Percentiles rank a stretch among this genome's conserved stretches.
These are phyloP conservation scores for Cucurbita argyrosperma DNA, from an alignment of 306 rosid genomes.

Conservation along the genomic window DNA sequence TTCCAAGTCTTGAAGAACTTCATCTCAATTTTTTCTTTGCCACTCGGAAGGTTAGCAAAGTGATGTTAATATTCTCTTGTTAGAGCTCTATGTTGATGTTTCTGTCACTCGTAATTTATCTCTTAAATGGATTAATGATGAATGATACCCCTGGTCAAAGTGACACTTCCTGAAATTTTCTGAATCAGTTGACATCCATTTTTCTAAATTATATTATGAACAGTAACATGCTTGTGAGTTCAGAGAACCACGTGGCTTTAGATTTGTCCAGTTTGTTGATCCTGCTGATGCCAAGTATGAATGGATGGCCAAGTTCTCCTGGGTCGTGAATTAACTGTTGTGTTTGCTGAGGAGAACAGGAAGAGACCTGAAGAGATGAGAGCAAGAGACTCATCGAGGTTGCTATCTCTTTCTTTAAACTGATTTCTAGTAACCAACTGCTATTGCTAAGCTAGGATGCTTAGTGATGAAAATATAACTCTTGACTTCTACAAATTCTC, in stretches of 20 bases:
- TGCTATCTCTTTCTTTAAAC: background rate
- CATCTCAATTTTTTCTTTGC: slow-evolving; percentile 49
- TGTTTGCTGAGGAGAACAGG: slow-evolving; percentile 70
- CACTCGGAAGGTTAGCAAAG: slow-evolving; percentile 67
- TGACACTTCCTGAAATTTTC: background rate
- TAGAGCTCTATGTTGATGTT: slow-evolving; percentile 1
- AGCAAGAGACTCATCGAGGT: slow-evolving; percentile 49
- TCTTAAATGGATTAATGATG: background rate
- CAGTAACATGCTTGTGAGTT: slow-evolving; percentile 6
- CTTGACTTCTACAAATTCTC: background rate
- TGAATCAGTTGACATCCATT: background rate
- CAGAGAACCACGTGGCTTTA: slow-evolving; percentile 74
- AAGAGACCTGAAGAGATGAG: slow-evolving; percentile 80
- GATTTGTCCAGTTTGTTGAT: slow-evolving; percentile 63
- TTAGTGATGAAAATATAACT: background rate
- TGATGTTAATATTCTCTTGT: slow-evolving; percentile 29
- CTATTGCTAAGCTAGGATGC: background rate
- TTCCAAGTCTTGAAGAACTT: slow-evolving; percentile 68
- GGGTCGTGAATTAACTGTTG: slow-evolving; percentile 65
- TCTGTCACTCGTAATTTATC: background rate
- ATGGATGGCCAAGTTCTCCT: slow-evolving; percentile 66
- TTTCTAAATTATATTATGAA: background rate
- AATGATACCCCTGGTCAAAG: background rate
- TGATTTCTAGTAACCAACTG: background rate
- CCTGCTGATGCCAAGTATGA: slow-evolving; percentile 66